Evolutionary conservation across 129 eudicot genomes (phyloP).

Genomic region (Artemisia tridentata): DNA sequence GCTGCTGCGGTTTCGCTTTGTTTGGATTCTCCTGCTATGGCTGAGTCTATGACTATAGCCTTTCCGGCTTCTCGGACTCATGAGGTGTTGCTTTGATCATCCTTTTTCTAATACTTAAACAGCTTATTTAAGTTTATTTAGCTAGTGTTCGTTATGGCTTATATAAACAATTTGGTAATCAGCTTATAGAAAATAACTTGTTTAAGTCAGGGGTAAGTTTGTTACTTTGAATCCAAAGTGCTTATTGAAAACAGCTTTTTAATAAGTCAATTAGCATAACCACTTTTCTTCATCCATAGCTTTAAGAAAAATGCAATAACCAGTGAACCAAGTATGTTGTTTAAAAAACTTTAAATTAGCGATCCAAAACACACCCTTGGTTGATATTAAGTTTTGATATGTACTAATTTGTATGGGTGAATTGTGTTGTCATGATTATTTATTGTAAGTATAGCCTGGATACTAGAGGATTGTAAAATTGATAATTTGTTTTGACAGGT

Average conservation of each 20-base stretch:
- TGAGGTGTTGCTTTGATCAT: conserved; percentile 50
- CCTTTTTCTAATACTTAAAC: background rate
- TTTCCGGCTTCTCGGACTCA: conserved; percentile 88
- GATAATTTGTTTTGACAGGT: conserved; percentile 45
- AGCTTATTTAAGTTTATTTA: no score
- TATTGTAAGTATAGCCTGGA: background rate
- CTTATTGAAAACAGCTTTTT: background rate
- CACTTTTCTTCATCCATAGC: no score
- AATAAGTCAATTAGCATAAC: no score
- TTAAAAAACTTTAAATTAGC: no score
- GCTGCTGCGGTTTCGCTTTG: conserved; percentile 75
- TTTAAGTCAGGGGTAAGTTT: no score
- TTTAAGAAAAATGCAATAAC: no score
- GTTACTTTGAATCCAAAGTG: background rate
- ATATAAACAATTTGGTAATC: no score
- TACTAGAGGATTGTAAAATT: conserved; percentile 6
- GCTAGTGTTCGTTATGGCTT: no score
- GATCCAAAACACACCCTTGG: no score
- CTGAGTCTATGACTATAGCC: conserved; percentile 84
- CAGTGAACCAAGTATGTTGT: no score
- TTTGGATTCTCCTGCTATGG: conserved; percentile 63
- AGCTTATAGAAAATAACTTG: no score
- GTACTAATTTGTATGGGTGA: background rate
- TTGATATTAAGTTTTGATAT: no score
- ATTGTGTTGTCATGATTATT: background rate